Evolutionary conservation across 257 asterid species (phyloP), one percentile per base, ranked within the genome.

Genomic region (Solanum ossicruentum): DNA sequence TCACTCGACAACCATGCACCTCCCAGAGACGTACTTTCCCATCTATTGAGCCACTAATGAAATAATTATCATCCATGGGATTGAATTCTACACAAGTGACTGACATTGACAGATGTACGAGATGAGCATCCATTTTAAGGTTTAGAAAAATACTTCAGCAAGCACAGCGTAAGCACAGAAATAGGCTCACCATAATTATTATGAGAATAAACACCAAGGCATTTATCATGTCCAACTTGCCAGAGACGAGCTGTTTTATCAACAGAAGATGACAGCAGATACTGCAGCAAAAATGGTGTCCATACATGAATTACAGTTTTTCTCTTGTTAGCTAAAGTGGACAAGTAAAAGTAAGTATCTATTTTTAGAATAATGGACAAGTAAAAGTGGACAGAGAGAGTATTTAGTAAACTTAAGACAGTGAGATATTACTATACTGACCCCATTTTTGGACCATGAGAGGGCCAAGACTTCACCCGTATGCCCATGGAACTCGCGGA

Each of bases 361-460:
- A 60, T 36, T 36, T 32, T 36, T 36, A 36, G 7, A 36, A 36
- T 10, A n/a, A 15, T 60, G 67, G 67, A 60, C 32, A 60, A 60
- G 67, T 60, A 26, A 26, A 65, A 65, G 72, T 26, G 72, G 0
- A 65, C 0, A 1, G n/a, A 13, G 20, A 17, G 43, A 66, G 12
- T 66, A 66, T 28, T 28, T 66, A 66, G 73, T 36, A n/a, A 32
- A 47, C 84, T 18, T 41, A 20, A 71, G 26, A 20, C 20, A 47
- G 11, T 5, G 43, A 23, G 60, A 21, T 47, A 21, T 51, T 77
- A 77, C 41, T 66, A 84, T 41, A 92, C 99, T 90, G 65, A 96
- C 98, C 98, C 95, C 98, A 71, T 91, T 91, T 78, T 85, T 93
- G 11, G 98, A 93, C 99, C 99, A 96, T 5, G 99, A 88, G 58